Evolutionary conservation across 2,329 filamentous ascomycete species (phyloP), one percentile per base, ranked within the genome.

Genomic region (Colletotrichum sp.): DNA sequence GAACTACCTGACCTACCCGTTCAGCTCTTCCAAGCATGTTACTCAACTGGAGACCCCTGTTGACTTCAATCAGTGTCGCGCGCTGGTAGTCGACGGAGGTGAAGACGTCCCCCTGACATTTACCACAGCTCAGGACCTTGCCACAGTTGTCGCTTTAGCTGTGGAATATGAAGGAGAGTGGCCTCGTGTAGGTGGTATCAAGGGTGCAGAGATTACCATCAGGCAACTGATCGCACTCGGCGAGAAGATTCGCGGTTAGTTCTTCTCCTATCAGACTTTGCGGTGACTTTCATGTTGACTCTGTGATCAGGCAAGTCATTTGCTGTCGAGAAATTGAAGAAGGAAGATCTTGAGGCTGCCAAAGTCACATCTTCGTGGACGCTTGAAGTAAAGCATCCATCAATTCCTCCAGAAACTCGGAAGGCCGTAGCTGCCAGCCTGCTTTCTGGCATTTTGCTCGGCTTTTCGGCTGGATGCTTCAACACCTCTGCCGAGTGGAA

Each of bases 1-100:
- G 28, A 85, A 92, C 79, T 92, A 92, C 81, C 83, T 91, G 38
- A 88, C 88, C 2, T 87, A 83, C 66, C 90, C 91, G 0, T 79
- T 88, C 71, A 83, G 85, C 56, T 86, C 89, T 0, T 80, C 86
- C 8, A 88, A 86, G 43, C 82, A 89, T 36, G 78, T 92, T 0
- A 78, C 82, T 2, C 81, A 84, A 1, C 79, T 88, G 3, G 81
- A 88, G 18, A 83, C 77, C 0, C 73, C 82, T 2, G 80, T 88
- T 36, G 83, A 88, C 78, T 85, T 87, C 36, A n/a, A 85, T 15
- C 80, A 83, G 8, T 80, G 83, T 2, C 86, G 87, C 15, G 87
- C 85, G 1, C 82, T 90, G 3, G 71, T 86, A 2, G 75, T 88
- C 1, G 84, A 88, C 0, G 87, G 85, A 10, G 78, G 83, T 3